phyloP scores from a whole-genome alignment of 768 basidiomycete genomes.

The Candolleomyces aberdarensis region DNA sequence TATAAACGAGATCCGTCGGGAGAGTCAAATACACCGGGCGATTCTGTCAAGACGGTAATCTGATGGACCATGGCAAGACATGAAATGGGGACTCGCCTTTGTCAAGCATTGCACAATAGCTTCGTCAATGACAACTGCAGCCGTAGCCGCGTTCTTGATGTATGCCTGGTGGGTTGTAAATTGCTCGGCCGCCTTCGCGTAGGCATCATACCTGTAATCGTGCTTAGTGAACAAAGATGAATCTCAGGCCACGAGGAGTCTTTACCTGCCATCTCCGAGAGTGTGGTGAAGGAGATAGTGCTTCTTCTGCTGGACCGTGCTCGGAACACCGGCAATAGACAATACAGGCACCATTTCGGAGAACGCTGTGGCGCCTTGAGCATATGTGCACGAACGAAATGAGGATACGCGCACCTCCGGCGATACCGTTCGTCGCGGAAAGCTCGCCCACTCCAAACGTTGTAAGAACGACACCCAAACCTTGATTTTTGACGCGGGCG shows the following conservation, averaged over 20 bases:
- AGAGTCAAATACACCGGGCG: constrained; percentile 87
- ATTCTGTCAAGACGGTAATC: constrained; percentile 38
- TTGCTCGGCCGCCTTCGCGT: constrained; percentile 68
- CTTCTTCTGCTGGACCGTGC: constrained; percentile 63
- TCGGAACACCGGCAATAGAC: constrained; percentile 83
- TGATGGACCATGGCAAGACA: not conserved
- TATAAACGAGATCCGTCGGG: constrained; percentile 77
- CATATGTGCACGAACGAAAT: not conserved
- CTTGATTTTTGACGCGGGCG: constrained; percentile 76
- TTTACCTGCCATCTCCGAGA: constrained; percentile 74
- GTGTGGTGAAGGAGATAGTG: constrained; percentile 83
- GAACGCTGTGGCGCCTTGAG: constrained; percentile 44
- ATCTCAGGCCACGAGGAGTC: not conserved
- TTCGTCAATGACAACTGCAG: constrained; percentile 74
- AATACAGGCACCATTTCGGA: constrained; percentile 88
- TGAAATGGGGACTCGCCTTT: constrained; percentile 30
- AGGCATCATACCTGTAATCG: constrained; percentile 72
- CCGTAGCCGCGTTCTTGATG: constrained; percentile 49
- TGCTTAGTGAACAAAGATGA: constrained; percentile 15
- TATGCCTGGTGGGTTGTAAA: constrained; percentile 69
- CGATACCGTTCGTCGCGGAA: constrained; percentile 81
- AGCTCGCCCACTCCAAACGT: constrained; percentile 88
- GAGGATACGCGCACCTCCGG: constrained; percentile 47
- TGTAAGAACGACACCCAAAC: constrained; percentile 58
- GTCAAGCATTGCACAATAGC: constrained; percentile 69